phyloP scores from a whole-genome alignment of 2,329 filamentous ascomycete genomes.

The Chrysoporthe cubensis region DNA sequence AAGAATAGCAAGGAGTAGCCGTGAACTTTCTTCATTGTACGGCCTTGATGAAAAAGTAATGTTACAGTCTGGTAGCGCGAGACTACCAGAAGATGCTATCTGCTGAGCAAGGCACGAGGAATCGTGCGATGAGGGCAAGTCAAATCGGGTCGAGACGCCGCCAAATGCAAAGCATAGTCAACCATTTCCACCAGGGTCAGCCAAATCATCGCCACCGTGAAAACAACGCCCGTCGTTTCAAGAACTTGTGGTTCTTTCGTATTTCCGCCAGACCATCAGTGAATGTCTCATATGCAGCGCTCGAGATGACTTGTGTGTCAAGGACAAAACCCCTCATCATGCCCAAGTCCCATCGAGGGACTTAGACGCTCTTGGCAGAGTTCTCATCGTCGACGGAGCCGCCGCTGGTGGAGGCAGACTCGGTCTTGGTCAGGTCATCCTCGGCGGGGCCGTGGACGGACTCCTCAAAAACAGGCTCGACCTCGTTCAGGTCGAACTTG shows the following conservation, averaged over 20 bases:
- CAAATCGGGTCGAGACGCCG: conserved; percentile 24
- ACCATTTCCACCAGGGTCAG: conserved; percentile 12
- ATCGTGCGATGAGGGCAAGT: conserved; percentile 29
- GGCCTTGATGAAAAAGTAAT: conserved; percentile 18
- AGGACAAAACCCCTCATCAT: conserved; percentile 27
- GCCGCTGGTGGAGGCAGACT: conserved; percentile 62
- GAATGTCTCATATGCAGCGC: conserved; percentile 24
- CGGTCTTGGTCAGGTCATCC: conserved; percentile 60
- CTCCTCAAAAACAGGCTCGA: conserved; percentile 92
- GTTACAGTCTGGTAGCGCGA: conserved; percentile 23
- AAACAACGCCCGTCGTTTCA: conserved; percentile 14
- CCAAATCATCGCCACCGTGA: conserved; percentile 16
- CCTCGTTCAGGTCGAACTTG: conserved; percentile 91
- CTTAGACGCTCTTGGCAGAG: conserved; percentile 35
- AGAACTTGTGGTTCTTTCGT: conserved; percentile 13
- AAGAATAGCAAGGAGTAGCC: background rate
- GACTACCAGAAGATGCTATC: conserved; percentile 23
- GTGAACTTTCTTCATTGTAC: conserved; percentile 7
- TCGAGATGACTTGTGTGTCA: conserved; percentile 20
- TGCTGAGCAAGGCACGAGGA: conserved; percentile 26
- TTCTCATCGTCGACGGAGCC: conserved; percentile 59
- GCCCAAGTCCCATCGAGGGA: conserved; percentile 18
- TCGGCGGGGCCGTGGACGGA: conserved; percentile 70
- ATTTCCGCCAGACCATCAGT: conserved; percentile 15
- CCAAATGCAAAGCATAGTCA: conserved; percentile 23